Base-by-base conservation (phyloP, 768 basidiomycete genomes). In the Suillus cothurnatus region DNA sequence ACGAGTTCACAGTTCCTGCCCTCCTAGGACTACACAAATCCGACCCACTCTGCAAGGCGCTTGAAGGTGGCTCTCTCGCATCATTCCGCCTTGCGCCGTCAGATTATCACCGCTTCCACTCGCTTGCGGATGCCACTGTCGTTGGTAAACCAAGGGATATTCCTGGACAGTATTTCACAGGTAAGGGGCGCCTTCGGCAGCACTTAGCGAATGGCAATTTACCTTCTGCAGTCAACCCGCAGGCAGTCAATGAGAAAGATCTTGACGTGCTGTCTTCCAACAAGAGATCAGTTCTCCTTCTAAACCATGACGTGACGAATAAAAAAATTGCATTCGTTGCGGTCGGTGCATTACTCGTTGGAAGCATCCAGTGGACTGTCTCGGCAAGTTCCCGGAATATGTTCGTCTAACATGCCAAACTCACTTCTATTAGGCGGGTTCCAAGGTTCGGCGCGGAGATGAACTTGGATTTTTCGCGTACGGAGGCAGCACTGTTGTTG, bases 101-200 rank as follows among this genome's bases (percentile, higher is more conserved):
- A 11, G 92, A 94, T 72, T 93, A 93, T 70, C 92, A 94, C 72
- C 86, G 92, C 17, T 93, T 90, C 82, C 91, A 92, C 67, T 84
- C 84, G 39, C 90, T 90, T 17, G 78, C 89, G 32, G 87, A 88
- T 61, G 87, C 82, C 43, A 81, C 79, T 14, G 73, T 88, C 23
- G 31, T 56, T 2, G 76, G 81, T 12, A 80, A 82, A 43, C 71
- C 79, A 8, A 75, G 65, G 3, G 76, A 87, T 68, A 79, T 88
- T 5, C 79, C 82, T 0, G 87, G 88, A 2, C 79, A 88, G 65
- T 88, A 87, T 69, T 89, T 86, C 68, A 89, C 88, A 1, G 87
- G 85, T 86, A 45, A 61, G 78, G 63, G 11, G 17, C 26, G 17
- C 1, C 4, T 1, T 14, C 34, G 34, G n/a, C 53, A 8, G 3